These are phyloP conservation scores for Fraxinus excelsior DNA, from an alignment of 257 asterid species.

Conservation along the genomic window DNA sequence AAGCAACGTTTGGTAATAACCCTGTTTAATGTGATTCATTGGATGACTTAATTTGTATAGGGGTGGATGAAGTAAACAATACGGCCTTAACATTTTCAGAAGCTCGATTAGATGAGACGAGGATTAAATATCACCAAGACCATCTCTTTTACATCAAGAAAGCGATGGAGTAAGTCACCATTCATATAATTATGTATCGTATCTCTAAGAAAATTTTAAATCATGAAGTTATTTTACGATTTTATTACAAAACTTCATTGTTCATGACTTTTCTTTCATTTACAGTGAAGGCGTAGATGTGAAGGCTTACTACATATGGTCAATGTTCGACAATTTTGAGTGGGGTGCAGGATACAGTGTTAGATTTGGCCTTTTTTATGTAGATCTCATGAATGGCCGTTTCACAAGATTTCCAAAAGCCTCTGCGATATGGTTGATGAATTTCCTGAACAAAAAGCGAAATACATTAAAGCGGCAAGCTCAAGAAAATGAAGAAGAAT, in stretches of 20 bases:
- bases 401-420: conserved; percentile 7
- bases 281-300: conserved; percentile 5
- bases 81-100: neutral
- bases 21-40: too few relatives aligned
- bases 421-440: conserved; percentile 6
- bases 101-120: conserved; percentile 18
- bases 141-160: conserved; percentile 23
- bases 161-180: conserved; percentile 23
- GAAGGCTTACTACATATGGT: conserved; percentile 8
- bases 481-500: neutral
- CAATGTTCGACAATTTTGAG: conserved; percentile 18
- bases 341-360: conserved; percentile 8
- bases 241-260: neutral
- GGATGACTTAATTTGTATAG: conserved; percentile 10
- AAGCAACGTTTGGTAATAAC: neutral
- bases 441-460: neutral
- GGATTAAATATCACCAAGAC: conserved; percentile 20
- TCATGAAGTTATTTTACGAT: too few relatives aligned
- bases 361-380: conserved; percentile 17
- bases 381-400: neutral
- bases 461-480: neutral
- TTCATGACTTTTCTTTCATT: neutral
- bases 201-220: too few relatives aligned
- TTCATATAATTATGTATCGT: too few relatives aligned
- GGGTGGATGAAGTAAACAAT: conserved; percentile 25